A percentile compares a stretch with the other conserved stretches of the same genome.
phyloP scores from a whole-genome alignment of 805 yeast genomes.

The Saccharomyces paradoxus region DNA sequence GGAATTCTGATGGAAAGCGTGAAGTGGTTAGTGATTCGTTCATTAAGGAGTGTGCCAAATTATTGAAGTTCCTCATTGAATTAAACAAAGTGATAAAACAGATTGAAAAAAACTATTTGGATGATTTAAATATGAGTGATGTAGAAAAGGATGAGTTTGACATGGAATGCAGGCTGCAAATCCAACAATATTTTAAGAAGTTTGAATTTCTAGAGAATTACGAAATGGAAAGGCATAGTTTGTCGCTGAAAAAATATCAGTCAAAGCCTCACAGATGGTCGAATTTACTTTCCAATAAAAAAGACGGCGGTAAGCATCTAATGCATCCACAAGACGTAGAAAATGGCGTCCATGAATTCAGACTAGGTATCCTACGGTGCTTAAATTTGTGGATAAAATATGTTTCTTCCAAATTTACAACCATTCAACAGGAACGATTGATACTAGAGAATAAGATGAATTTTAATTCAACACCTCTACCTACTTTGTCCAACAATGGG shows the following conservation, averaged over 20 bases:
- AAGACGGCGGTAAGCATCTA: slow-evolving; percentile 11
- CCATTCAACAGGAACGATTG: slow-evolving; percentile 43
- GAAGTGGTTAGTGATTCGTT: slow-evolving; percentile 22
- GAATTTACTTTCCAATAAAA: slow-evolving; percentile 1
- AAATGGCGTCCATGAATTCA: slow-evolving; percentile 28
- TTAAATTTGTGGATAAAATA: slow-evolving; percentile 38
- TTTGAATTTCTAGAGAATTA: slow-evolving; percentile 43
- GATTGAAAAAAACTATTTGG: slow-evolving; percentile 25
- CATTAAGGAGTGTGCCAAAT: slow-evolving; percentile 23
- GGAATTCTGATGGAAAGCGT: background rate
- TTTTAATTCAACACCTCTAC: background rate
- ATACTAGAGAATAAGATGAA: slow-evolving; percentile 7
- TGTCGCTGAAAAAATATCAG: slow-evolving; percentile 15
- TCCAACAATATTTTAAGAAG: slow-evolving; percentile 45
- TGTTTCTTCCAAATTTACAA: slow-evolving; percentile 39
- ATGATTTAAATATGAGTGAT: slow-evolving; percentile 29
- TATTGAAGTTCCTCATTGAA: slow-evolving; percentile 25
- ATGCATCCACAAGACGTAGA: slow-evolving; percentile 1
- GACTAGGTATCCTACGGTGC: slow-evolving; percentile 43
- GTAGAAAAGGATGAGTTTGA: slow-evolving; percentile 49
- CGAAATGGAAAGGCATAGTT: slow-evolving; percentile 38
- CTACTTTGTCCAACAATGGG: background rate
- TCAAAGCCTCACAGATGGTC: slow-evolving; percentile 4
- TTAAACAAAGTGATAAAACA: slow-evolving; percentile 21
- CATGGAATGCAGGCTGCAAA: slow-evolving; percentile 43